These are phyloP conservation scores for Ammopiptanthus mongolicus DNA, from an alignment of 306 rosid species.

Conservation along the genomic window DNA sequence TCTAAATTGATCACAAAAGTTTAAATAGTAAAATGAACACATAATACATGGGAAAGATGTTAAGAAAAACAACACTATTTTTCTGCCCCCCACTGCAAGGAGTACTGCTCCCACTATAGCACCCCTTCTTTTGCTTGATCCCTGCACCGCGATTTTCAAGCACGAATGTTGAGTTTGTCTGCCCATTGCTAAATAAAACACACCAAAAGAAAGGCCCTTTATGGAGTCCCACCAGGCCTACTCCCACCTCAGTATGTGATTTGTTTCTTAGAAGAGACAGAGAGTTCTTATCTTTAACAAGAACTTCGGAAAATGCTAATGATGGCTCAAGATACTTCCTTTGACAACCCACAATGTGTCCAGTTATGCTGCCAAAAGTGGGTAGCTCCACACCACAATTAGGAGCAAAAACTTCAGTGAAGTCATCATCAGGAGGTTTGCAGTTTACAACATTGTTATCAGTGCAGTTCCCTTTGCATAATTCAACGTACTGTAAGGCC, in stretches of 20 bases:
- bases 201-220: conserved; percentile 83
- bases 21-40: conserved; percentile 26
- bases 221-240: conserved; percentile 64
- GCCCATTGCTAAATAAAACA: conserved; percentile 68
- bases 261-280: conserved; percentile 55
- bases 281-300: conserved; percentile 43
- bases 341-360: conserved; percentile 64
- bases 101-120: conserved; percentile 71
- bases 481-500: conserved; percentile 76
- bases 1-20: conserved; percentile 23
- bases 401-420: conserved; percentile 85
- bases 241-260: conserved; percentile 81
- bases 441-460: conserved; percentile 53
- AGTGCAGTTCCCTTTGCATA: conserved; percentile 77
- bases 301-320: conserved; percentile 48
- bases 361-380: conserved; percentile 70
- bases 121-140: conserved; percentile 72
- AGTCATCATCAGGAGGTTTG: conserved; percentile 77
- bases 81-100: conserved; percentile 57
- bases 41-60: conserved; percentile 7
- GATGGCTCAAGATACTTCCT: conserved; percentile 65
- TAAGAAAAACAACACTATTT: conserved; percentile 12
- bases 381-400: conserved; percentile 93
- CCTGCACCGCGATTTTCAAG: conserved; percentile 78
- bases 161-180: conserved; percentile 67